Evolutionary conservation across 257 asterid species (phyloP).

Genomic region (Rauvolfia tetraphylla): DNA sequence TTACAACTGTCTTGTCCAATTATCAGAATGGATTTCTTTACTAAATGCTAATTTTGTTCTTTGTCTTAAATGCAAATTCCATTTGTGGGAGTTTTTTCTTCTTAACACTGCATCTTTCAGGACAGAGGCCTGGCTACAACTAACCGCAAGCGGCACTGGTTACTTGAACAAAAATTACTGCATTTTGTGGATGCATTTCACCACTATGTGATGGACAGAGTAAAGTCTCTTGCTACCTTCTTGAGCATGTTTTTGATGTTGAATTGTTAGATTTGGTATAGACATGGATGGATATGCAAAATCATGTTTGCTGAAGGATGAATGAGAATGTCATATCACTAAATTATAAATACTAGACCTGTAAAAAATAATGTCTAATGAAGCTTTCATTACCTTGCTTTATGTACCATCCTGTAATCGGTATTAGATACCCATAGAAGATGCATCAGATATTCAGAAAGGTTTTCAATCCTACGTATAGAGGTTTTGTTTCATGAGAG

Average conservation of each 20-base stretch:
- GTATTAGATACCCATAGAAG: not conserved
- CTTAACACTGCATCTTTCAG: conserved; percentile 37
- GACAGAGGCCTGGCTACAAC: conserved; percentile 58
- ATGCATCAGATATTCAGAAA: not conserved
- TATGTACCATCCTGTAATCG: not conserved
- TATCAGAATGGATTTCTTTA: not conserved
- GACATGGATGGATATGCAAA: conserved; percentile 6
- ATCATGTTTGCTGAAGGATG: not conserved
- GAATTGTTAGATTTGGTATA: conserved; percentile 8
- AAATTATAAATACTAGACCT: not conserved
- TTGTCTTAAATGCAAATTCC: not conserved
- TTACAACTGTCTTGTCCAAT: not conserved
- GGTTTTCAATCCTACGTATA: not conserved
- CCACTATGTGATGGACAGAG: conserved; percentile 98
- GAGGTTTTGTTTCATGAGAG: not conserved
- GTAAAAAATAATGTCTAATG: not conserved
- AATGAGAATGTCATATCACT: not conserved
- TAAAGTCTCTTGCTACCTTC: conserved; percentile 29
- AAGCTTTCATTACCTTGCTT: not conserved
- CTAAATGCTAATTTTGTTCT: not conserved
- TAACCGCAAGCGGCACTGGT: conserved; percentile 80
- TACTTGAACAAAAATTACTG: conserved; percentile 86
- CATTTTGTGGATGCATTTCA: conserved; percentile 98
- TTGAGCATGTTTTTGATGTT: not conserved
- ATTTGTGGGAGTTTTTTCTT: not conserved